Evolutionary conservation across 805 yeast species (phyloP).

Genomic region (Metschnikowia chrysomelidarum): DNA sequence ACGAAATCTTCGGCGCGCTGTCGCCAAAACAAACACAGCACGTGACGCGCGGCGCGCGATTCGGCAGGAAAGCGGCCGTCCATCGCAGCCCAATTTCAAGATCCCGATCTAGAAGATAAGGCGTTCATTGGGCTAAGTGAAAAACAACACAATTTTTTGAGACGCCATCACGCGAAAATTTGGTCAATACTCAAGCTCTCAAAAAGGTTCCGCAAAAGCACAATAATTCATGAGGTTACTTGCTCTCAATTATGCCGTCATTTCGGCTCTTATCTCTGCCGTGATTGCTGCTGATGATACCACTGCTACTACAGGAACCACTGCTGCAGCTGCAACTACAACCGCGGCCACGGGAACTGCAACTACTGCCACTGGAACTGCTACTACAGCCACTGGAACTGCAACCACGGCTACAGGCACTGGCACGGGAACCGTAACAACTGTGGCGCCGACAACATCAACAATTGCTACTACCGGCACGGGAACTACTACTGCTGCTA

Average conservation of each 20-base stretch:
- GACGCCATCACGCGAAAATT: no score
- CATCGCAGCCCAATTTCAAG: not conserved
- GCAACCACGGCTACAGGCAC: conserved; percentile 13
- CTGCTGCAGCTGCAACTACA: conserved; percentile 16
- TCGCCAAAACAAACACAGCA: no score
- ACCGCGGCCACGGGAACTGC: conserved; percentile 16
- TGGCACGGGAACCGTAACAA: no score
- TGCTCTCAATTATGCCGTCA: conserved; percentile 1
- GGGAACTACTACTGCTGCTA: not conserved
- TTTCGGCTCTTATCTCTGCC: conserved; percentile 14
- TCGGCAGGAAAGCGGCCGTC: not conserved
- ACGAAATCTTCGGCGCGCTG: no score
- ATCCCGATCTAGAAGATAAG: not conserved
- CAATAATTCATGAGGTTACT: conserved; percentile 5
- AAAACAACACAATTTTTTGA: no score
- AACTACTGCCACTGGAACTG: conserved; percentile 15
- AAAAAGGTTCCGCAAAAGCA: no score
- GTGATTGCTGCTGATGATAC: conserved; percentile 19
- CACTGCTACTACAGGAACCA: conserved; percentile 10
- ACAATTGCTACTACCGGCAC: no score
- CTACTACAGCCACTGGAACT: conserved; percentile 12
- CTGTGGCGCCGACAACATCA: no score
- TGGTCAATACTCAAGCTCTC: no score
- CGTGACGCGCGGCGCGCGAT: conserved; percentile 6
- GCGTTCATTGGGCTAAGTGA: not conserved